A percentile compares a stretch with the other conserved stretches of the same genome.
These are phyloP conservation scores for Torulaspora indica DNA, from an alignment of 805 yeast genomes.

Conservation along the genomic window DNA sequence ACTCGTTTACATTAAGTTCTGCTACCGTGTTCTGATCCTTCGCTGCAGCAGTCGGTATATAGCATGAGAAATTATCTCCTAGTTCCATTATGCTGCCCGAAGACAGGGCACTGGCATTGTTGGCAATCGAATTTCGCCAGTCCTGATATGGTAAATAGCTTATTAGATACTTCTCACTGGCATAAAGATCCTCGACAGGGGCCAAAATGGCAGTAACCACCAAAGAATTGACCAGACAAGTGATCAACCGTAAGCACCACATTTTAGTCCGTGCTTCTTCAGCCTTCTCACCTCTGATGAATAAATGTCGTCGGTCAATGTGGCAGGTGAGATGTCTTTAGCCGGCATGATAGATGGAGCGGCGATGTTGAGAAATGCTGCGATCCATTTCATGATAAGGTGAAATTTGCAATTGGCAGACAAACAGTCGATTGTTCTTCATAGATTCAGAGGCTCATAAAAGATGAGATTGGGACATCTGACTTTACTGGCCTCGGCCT, in stretches of 20 bases:
- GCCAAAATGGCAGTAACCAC: slow-evolving; percentile 10
- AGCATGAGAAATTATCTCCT: slow-evolving; percentile 24
- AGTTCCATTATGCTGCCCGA: slow-evolving; percentile 19
- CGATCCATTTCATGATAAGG: neutral
- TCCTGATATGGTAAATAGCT: slow-evolving; percentile 17
- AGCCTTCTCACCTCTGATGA: neutral
- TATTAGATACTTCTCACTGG: slow-evolving; percentile 19
- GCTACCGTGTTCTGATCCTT: slow-evolving; percentile 4
- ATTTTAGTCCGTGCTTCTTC: neutral
- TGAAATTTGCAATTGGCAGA: neutral
- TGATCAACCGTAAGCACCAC: neutral
- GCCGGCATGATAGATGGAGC: neutral
- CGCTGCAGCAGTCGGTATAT: slow-evolving; percentile 17
- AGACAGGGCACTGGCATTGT: slow-evolving; percentile 11
- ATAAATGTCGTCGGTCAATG: neutral
- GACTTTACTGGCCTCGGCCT: neutral
- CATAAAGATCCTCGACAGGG: slow-evolving; percentile 23
- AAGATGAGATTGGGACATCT: slow-evolving; percentile 3
- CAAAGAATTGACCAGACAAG: neutral
- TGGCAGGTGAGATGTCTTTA: neutral
- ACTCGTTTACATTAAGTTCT: slow-evolving; percentile 12
- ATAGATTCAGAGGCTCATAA: neutral
- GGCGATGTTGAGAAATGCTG: neutral
- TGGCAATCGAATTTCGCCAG: slow-evolving; percentile 17
- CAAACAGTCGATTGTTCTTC: neutral